Percentiles rank a stretch among this genome's conserved stretches.
Conservation (phyloP, 1,284 basidiomycete species). For the Vanrija sp. region DNA sequence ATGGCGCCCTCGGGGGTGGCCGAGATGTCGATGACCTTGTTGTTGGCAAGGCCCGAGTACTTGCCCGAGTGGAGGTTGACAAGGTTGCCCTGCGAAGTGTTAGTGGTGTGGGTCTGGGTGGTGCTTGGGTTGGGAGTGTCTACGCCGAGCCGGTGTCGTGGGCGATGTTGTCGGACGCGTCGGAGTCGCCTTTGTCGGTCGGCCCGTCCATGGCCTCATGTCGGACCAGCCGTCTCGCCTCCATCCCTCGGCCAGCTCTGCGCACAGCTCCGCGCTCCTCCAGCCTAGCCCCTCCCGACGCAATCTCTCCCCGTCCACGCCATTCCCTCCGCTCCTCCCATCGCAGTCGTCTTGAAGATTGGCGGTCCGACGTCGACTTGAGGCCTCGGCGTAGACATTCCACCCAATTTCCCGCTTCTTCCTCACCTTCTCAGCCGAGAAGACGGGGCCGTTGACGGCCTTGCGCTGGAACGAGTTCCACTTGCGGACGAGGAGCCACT, state of each 20-base stretch:
- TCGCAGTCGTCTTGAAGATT: neutral
- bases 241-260: no score
- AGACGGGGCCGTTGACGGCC: constrained; percentile 67
- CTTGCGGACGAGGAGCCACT: constrained; percentile 88
- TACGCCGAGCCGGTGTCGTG: neutral
- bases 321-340: neutral
- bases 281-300: neutral
- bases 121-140: neutral
- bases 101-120: neutral
- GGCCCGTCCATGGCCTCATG: no score
- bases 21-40: constrained; percentile 68
- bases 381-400: neutral
- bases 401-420: neutral
- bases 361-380: neutral
- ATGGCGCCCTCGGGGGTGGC: constrained; percentile 59
- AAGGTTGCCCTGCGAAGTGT: constrained; percentile 67
- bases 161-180: neutral
- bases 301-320: neutral
- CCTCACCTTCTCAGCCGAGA: constrained; percentile 79
- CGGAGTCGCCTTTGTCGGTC: neutral
- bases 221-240: no score
- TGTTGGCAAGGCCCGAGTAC: constrained; percentile 80
- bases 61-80: constrained; percentile 81
- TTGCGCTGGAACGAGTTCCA: constrained; percentile 81
- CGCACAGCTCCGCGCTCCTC: no score